phyloP scores from a whole-genome alignment of 495 filamentous ascomycete species.

The Aspergillus bridgeri region DNA sequence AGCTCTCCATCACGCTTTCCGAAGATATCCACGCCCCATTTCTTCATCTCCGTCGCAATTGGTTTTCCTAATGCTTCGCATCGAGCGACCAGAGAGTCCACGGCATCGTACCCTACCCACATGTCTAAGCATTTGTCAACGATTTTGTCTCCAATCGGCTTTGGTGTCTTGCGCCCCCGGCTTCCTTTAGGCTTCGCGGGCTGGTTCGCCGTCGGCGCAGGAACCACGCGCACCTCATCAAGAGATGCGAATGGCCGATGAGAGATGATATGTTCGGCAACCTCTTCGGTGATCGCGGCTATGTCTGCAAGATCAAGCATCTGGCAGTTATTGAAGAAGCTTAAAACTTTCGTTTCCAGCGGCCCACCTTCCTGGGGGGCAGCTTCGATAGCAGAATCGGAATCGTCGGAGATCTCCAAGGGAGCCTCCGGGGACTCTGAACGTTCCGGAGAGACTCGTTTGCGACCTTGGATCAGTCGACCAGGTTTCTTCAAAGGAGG shows the following conservation, averaged over 20 bases:
- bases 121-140: constrained; percentile 70
- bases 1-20: constrained; percentile 66
- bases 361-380: constrained; percentile 29
- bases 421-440: constrained; percentile 38
- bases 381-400: constrained; percentile 49
- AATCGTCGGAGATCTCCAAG: constrained; percentile 50
- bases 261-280: constrained; percentile 61
- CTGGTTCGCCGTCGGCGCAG: constrained; percentile 40
- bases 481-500: constrained; percentile 41
- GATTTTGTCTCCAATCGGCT: constrained; percentile 65
- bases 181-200: constrained; percentile 44
- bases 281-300: constrained; percentile 63
- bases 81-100: constrained; percentile 70
- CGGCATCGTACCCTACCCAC: constrained; percentile 69
- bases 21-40: constrained; percentile 74
- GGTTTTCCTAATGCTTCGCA: constrained; percentile 70
- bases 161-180: constrained; percentile 46
- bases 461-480: constrained; percentile 58
- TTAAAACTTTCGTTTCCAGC: constrained; percentile 59
- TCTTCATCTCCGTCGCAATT: constrained; percentile 64
- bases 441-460: constrained; percentile 43
- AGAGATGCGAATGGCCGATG: constrained; percentile 66
- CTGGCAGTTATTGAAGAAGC: constrained; percentile 79
- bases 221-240: constrained; percentile 59
- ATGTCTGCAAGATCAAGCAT: constrained; percentile 72